Base-by-base conservation (phyloP, 495 filamentous ascomycete species). In the Penicillium macrosclerotiorum region DNA sequence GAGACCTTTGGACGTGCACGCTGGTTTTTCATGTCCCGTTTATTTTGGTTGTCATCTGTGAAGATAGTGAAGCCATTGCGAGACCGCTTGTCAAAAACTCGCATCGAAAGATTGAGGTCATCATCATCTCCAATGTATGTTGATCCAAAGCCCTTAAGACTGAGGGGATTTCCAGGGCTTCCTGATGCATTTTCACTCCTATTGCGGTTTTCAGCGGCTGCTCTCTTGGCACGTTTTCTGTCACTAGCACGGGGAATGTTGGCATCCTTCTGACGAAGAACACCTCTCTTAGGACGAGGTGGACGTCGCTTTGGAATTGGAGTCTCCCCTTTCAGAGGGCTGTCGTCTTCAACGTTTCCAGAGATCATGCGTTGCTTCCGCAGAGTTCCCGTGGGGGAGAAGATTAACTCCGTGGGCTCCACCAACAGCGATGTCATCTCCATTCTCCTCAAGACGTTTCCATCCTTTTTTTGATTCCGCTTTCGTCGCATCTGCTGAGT, bases 401-500 rank as follows among this genome's bases (percentile, higher is more conserved):
- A 90, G 14, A 94, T 78, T 33, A 79, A 63, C 59, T 96, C 90
- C 0, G 65, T 77, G 6, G 88, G 81, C 51, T 84, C 80, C n/a
- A 91, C 82, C 4, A 72, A 67, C 16, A 60, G 59, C 0, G 89
- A 91, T 13, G 83, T 82, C 23, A 68, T 59, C 51, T 89, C 77
- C 73, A 96, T 88, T 52, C 77, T 75, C 59, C 75, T 77, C 17
- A 95, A 49, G 16, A 88, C 79, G 5, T 77, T 84, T 9, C 71
- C 74, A 43, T 88, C 84, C 56, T 96, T 96, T 49, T 86, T 86
- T 63, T 96, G 90, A 57, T 95, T 95, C 30, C 90, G 80, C 67
- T 80, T 88, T 27, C 86, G 80, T 56, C 84, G 84, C 73, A 86
- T 85, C 36, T 85, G 78, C 41, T 81, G 73, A 1, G 81, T 88